These are phyloP conservation scores for Gossypium aridum DNA, from an alignment of 441 rosid genomes.

Conservation along the genomic window DNA sequence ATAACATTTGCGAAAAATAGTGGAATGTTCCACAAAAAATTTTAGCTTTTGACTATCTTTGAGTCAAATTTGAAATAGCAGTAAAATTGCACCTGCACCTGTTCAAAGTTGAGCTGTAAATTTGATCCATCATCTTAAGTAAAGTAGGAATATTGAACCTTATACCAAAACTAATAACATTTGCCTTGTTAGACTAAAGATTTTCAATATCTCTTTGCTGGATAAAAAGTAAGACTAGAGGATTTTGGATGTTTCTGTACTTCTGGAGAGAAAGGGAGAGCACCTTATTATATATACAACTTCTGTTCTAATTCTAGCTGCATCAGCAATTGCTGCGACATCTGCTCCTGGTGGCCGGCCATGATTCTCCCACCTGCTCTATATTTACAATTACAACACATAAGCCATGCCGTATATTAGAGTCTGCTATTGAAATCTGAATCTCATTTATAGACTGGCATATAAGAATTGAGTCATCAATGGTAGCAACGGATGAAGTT, in stretches of 20 bases:
- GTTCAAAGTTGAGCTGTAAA: background rate
- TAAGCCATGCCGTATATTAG: conserved; percentile 19
- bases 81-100: background rate
- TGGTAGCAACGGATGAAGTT: background rate
- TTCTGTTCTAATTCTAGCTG: conserved; percentile 37
- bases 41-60: background rate
- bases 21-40: background rate
- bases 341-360: conserved; percentile 61
- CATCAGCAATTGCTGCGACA: conserved; percentile 56
- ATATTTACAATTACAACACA: conserved; percentile 28
- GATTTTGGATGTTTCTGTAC: background rate
- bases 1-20: background rate
- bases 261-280: conserved; percentile 3
- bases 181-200: background rate
- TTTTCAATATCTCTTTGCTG: background rate
- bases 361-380: conserved; percentile 62
- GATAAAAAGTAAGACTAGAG: background rate
- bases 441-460: background rate
- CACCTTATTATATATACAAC: conserved; percentile 57
- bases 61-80: background rate
- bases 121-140: background rate
- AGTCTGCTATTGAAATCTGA: conserved; percentile 21
- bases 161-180: background rate
- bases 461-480: background rate
- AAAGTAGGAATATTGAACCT: background rate